Conservation (phyloP, 768 basidiomycete species). For the Tulasnella calospora region DNA sequence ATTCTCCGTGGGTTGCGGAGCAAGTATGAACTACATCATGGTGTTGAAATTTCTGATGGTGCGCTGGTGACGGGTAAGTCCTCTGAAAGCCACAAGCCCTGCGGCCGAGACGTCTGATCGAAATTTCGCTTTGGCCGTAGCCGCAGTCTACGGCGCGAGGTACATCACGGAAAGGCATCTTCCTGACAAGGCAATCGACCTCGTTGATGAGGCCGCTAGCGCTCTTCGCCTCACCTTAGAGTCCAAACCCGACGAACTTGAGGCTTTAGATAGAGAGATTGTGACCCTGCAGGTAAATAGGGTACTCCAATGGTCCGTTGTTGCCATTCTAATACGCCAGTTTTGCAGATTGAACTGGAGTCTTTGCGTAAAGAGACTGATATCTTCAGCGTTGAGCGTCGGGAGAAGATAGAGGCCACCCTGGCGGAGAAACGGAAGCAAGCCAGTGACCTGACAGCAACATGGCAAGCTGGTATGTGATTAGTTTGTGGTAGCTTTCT, state of each 20-base stretch:
- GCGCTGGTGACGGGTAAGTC: constrained; percentile 75
- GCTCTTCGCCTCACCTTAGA: constrained; percentile 83
- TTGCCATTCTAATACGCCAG: not conserved
- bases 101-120: not conserved
- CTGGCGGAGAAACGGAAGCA: constrained; percentile 58
- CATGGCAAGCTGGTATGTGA: constrained; percentile 67
- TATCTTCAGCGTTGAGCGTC: constrained; percentile 71
- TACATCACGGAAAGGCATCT: constrained; percentile 85
- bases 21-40: constrained; percentile 87
- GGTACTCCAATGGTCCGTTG: not conserved
- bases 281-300: constrained; percentile 58
- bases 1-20: constrained; percentile 83
- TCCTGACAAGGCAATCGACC: constrained; percentile 74
- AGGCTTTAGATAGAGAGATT: constrained; percentile 74
- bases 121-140: constrained; percentile 36
- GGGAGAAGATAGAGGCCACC: constrained; percentile 59
- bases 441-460: constrained; percentile 53
- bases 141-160: constrained; percentile 76
- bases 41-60: constrained; percentile 83
- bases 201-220: constrained; percentile 90
- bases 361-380: constrained; percentile 85
- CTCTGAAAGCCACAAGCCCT: not conserved
- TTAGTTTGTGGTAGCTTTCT: constrained; percentile 7
- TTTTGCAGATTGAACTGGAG: constrained; percentile 67
- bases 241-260: constrained; percentile 79